phyloP scores from a whole-genome alignment of 2,329 filamentous ascomycete genomes.

The Fusarium nurragi region DNA sequence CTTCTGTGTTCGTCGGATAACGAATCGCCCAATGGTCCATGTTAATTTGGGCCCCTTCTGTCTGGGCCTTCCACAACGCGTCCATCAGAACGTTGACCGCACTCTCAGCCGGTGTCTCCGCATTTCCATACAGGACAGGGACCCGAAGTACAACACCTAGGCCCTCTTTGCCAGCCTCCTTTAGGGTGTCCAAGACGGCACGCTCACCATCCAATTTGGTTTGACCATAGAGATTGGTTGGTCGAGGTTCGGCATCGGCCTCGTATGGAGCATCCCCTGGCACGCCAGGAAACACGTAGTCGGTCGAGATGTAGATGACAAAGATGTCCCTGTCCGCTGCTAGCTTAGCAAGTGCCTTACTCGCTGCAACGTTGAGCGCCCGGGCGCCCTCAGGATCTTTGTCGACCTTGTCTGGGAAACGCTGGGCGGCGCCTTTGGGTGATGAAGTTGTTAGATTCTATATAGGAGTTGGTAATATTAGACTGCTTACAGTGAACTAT shows the following conservation, averaged over 20 bases:
- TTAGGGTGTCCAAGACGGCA: constrained; percentile 72
- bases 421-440: constrained; percentile 78
- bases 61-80: constrained; percentile 76
- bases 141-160: constrained; percentile 78
- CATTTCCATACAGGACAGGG: constrained; percentile 85
- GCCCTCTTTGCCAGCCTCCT: constrained; percentile 58
- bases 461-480: background rate
- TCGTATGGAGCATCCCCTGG: constrained; percentile 87
- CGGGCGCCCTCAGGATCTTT: constrained; percentile 79
- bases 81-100: constrained; percentile 86
- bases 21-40: constrained; percentile 89
- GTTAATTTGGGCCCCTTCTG: constrained; percentile 67
- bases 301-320: constrained; percentile 82
- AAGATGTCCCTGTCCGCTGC: constrained; percentile 69
- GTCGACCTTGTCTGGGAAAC: constrained; percentile 87
- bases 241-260: constrained; percentile 67
- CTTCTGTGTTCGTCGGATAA: constrained; percentile 89
- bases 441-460: constrained; percentile 27
- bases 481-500: constrained; percentile 79
- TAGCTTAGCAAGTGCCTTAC: constrained; percentile 71
- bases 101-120: constrained; percentile 75
- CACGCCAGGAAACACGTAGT: constrained; percentile 80
- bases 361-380: constrained; percentile 78
- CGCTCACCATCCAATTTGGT: constrained; percentile 69
- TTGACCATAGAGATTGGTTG: constrained; percentile 79